phyloP scores from a whole-genome alignment of 106 monocot species.

The Platanthera zijinensis region DNA sequence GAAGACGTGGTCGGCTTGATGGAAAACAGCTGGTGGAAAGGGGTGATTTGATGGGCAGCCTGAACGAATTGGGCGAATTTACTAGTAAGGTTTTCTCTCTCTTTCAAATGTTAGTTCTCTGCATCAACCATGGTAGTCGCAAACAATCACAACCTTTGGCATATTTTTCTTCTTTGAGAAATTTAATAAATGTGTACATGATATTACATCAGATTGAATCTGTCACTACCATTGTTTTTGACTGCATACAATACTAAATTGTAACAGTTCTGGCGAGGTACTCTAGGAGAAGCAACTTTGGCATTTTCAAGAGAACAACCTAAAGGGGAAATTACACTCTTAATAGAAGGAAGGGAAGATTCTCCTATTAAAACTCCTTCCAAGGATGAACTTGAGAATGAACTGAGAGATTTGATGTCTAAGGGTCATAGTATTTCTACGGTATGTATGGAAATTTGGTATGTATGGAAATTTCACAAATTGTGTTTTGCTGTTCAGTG shows the following conservation, averaged over 20 bases:
- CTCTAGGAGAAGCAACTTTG: constrained; percentile 45
- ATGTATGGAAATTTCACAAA: constrained; percentile 7
- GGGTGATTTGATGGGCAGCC: too few relatives aligned
- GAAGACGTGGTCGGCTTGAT: too few relatives aligned
- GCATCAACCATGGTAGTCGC: too few relatives aligned
- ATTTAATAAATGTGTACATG: background rate
- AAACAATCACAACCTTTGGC: too few relatives aligned
- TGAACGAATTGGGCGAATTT: too few relatives aligned
- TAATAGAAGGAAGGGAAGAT: constrained; percentile 48
- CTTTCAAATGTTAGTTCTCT: too few relatives aligned
- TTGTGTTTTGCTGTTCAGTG: background rate
- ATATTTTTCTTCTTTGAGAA: too few relatives aligned
- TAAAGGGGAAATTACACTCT: constrained; percentile 66
- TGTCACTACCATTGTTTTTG: background rate
- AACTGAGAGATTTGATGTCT: constrained; percentile 43
- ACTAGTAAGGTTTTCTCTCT: too few relatives aligned
- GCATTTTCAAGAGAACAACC: constrained; percentile 27
- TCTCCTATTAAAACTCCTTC: constrained; percentile 39
- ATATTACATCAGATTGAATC: background rate
- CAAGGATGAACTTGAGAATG: constrained; percentile 41
- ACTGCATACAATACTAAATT: background rate
- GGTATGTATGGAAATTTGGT: constrained; percentile 35
- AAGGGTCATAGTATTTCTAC: constrained; percentile 51
- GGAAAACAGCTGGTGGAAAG: too few relatives aligned
- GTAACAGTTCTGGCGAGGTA: constrained; percentile 68